phyloP scores from a whole-genome alignment of 352 stramenopile genomes.

The Nothophytophthora sp. region DNA sequence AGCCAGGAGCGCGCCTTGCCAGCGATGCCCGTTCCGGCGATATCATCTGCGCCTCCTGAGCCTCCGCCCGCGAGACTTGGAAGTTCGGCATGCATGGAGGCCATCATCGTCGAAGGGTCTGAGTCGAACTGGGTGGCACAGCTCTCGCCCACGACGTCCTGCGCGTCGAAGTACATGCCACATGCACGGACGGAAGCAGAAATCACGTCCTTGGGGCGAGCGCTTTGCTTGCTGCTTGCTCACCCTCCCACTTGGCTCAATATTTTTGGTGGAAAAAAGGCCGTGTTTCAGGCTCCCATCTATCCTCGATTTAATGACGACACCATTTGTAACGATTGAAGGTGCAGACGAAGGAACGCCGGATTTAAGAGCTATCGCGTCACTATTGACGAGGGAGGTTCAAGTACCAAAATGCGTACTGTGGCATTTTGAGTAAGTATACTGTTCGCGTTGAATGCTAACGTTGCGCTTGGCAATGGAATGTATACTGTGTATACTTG shows the following conservation, averaged over 20 bases:
- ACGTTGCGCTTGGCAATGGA: no score
- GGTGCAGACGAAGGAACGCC: no score
- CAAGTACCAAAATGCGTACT: no score
- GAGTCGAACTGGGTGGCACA: constrained; percentile 26
- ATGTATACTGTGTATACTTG: no score
- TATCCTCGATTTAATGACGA: no score
- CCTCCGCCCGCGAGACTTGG: constrained; percentile 1
- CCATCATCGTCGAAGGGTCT: constrained; percentile 11
- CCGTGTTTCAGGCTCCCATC: constrained; percentile 4
- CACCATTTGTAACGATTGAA: no score
- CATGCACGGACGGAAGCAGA: constrained; percentile 12
- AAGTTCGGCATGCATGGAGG: constrained; percentile 8
- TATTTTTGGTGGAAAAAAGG: constrained; percentile 16
- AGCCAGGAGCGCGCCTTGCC: constrained; percentile 2
- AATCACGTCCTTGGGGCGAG: no score
- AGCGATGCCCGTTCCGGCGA: constrained; percentile 2
- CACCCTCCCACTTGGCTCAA: constrained; percentile 12
- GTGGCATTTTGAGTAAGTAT: not conserved
- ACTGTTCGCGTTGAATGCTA: constrained; percentile 5
- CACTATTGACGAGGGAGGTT: no score
- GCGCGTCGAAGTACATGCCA: constrained; percentile 32
- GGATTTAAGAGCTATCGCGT: no score
- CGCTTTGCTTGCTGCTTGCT: constrained; percentile 1
- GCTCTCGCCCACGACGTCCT: constrained; percentile 38
- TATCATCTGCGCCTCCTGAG: not conserved